phyloP scores from a whole-genome alignment of 2,329 filamentous ascomycete genomes.

The Pseudohalonectria lignicola region DNA sequence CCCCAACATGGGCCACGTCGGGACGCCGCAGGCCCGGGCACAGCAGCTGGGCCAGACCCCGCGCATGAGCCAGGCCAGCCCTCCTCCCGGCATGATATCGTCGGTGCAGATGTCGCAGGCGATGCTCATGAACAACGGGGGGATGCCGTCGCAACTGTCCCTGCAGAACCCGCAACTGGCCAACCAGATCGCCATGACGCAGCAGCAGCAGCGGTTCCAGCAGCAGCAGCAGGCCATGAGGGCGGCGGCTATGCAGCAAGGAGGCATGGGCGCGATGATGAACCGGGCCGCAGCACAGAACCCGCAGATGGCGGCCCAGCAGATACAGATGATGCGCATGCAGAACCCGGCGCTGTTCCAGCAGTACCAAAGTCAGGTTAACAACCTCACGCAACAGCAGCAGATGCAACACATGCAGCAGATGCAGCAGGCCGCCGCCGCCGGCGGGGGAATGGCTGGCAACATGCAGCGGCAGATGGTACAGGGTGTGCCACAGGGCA shows the following conservation, averaged over 20 bases:
- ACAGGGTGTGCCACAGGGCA: no score
- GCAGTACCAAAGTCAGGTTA: no score
- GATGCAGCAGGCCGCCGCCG: no score
- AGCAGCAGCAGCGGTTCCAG: constrained; percentile 34
- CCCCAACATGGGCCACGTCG: constrained; percentile 46
- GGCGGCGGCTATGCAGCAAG: not conserved
- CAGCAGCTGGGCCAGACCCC: constrained; percentile 40
- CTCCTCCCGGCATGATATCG: constrained; percentile 45
- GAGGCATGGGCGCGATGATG: constrained; percentile 5
- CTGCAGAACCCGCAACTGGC: constrained; percentile 25
- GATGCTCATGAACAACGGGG: constrained; percentile 41
- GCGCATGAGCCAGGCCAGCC: constrained; percentile 43
- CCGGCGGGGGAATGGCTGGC: no score
- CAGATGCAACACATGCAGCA: no score
- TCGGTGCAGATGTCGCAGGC: constrained; percentile 32
- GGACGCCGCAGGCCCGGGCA: constrained; percentile 46
- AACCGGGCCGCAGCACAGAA: no score
- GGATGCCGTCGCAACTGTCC: constrained; percentile 19
- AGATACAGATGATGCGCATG: constrained; percentile 15
- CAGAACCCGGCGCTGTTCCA: no score
- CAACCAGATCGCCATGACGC: constrained; percentile 31
- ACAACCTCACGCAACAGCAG: no score
- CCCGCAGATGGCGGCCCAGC: constrained; percentile 26
- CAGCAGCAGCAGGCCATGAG: constrained; percentile 19
- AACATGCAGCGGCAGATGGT: no score